A percentile compares a stretch with the other conserved stretches of the same genome.
These are phyloP conservation scores for Hygrocybe punicea DNA, from an alignment of 768 basidiomycete species.

Conservation along the genomic window DNA sequence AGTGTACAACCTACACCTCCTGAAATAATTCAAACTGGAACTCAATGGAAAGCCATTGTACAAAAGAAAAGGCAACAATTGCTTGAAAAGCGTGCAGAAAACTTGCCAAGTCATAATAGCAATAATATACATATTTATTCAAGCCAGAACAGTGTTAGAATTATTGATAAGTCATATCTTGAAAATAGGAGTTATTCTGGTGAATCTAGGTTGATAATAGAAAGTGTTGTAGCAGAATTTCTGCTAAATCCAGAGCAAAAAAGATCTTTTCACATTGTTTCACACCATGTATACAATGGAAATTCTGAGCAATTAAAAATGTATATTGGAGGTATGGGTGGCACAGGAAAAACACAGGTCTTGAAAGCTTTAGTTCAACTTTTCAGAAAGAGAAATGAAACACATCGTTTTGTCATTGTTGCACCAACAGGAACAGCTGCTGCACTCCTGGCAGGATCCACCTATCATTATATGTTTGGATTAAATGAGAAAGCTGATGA, in stretches of 20 bases:
- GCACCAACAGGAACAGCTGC: slow-evolving; percentile 30
- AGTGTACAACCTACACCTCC: neutral
- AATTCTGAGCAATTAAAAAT: slow-evolving; percentile 26
- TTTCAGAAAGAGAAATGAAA: slow-evolving; percentile 25
- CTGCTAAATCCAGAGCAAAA: slow-evolving; percentile 21
- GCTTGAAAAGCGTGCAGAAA: slow-evolving; percentile 4
- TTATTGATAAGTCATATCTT: slow-evolving; percentile 23
- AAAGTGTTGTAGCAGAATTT: slow-evolving; percentile 14
- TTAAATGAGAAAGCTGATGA: slow-evolving; percentile 1
- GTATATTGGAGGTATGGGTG: slow-evolving; percentile 35
- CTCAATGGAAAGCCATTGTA: slow-evolving; percentile 11
- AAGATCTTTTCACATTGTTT: slow-evolving; percentile 30
- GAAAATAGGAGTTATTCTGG: neutral
- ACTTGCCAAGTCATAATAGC: neutral
- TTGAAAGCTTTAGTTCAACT: slow-evolving; percentile 23
- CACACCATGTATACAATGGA: slow-evolving; percentile 19
- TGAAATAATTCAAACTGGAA: neutral
- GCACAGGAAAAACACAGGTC: slow-evolving; percentile 34
- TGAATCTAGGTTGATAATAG: slow-evolving; percentile 9
- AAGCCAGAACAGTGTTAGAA: slow-evolving; percentile 10
- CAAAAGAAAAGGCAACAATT: slow-evolving; percentile 5
- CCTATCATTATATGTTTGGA: slow-evolving; percentile 22
- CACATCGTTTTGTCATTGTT: slow-evolving; percentile 23
- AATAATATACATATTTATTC: neutral
- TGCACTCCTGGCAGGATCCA: slow-evolving; percentile 21